Base-by-base conservation (phyloP, 2,329 filamentous ascomycete species). In the Stagonosporopsis cucurbitacearum region DNA sequence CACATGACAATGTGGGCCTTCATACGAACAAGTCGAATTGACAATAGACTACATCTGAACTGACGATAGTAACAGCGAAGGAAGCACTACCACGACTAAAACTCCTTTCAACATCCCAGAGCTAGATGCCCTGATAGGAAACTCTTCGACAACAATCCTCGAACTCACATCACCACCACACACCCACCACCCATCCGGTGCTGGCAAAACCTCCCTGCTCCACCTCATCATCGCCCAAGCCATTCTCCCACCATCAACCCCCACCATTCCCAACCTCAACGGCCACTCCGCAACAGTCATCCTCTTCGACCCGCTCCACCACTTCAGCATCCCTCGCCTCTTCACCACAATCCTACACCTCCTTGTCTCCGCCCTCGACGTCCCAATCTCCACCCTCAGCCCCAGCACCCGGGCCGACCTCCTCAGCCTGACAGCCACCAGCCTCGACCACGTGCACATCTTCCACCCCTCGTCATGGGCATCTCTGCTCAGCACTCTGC, bases 161-260 rank as follows among this genome's bases (percentile, higher is more conserved):
- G 84, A 87, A 66, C 75, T 88, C 41, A 78, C 81, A 19, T 84
- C 83, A 46, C 72, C 76, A 32, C 74, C 75, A 43, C 25, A 58
- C 28, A 53, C 12, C 75, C 56, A 69, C 47, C 66, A 72, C 39
- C 58, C 66, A 9, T 69, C 84, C 3, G 80, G 79, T 23, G 75
- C 79, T 11, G 86, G 86, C 9, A 87, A 86, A 71, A 84, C 85
- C 1, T 81, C 84, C 32, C 67, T 88, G 0, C 74, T 88, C 32
- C 86, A 87, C 71, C 79, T 83, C 56, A 71, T 88, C 36, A 78
- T 78, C 25, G 79, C 81, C 2, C 65, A 78, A 9, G 79, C 82
- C 30, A 75, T 86, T 8, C 75, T 88, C 0, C 84, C 85, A 0
- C 4, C 57, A 19, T 58, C 62, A 1, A 55, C 65, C 45, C 26